These are phyloP conservation scores for Trichosporon asahii DNA, from an alignment of 1,284 basidiomycete genomes.

Conservation along the genomic window DNA sequence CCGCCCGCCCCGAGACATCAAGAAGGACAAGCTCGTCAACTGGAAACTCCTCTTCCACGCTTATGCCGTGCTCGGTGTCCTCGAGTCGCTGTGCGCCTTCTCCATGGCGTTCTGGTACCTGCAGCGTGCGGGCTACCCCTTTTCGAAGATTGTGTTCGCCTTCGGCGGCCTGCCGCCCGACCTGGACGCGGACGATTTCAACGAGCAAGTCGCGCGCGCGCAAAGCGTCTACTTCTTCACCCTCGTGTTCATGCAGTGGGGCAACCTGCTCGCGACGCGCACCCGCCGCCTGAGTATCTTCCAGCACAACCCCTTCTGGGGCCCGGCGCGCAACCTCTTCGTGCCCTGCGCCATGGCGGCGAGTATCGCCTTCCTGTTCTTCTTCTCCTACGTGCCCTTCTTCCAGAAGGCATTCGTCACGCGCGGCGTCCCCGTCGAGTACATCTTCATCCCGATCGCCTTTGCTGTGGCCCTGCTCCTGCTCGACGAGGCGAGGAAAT, in stretches of 20 bases:
- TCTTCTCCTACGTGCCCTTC: constrained; percentile 60
- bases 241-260: constrained; percentile 67
- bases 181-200: constrained; percentile 43
- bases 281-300: constrained; percentile 57
- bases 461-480: constrained; percentile 43
- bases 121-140: constrained; percentile 58
- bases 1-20: constrained; percentile 64
- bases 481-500: constrained; percentile 54
- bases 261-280: constrained; percentile 57
- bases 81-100: constrained; percentile 58
- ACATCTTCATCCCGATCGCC: constrained; percentile 56
- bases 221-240: constrained; percentile 61
- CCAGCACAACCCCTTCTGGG: constrained; percentile 53
- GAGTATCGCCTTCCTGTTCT: constrained; percentile 56
- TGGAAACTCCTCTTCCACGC: constrained; percentile 61
- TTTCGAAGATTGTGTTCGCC: constrained; percentile 57
- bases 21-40: constrained; percentile 55
- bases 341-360: constrained; percentile 56
- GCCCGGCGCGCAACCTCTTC: constrained; percentile 49
- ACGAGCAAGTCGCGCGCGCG: constrained; percentile 54
- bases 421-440: constrained; percentile 56
- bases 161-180: constrained; percentile 55
- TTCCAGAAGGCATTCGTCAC: constrained; percentile 61
- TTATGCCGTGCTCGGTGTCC: constrained; percentile 62
- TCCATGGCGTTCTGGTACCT: constrained; percentile 56